A percentile compares a stretch with the other conserved stretches of the same genome.
Conservation (phyloP, 108 stramenopile species). For the Cyclotella baltica region DNA sequence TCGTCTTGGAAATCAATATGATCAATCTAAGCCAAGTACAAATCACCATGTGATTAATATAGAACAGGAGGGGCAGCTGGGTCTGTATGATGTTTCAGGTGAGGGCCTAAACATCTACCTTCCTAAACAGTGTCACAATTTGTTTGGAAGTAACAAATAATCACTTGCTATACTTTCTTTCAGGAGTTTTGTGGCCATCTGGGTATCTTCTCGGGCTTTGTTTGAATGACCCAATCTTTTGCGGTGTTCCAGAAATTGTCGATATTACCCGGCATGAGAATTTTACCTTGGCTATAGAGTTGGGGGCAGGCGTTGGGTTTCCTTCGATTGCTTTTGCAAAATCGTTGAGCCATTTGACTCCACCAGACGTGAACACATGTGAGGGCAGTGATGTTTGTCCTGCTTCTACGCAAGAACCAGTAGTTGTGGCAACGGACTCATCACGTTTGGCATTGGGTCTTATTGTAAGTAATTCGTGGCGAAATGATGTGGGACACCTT, state of each 20-base stretch:
- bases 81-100: constrained; percentile 64
- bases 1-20: not conserved
- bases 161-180: too few species aligned
- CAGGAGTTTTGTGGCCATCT: constrained; percentile 66
- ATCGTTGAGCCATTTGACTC: constrained; percentile 1
- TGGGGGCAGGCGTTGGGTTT: constrained; percentile 66
- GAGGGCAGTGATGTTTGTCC: constrained; percentile 3
- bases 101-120: too few species aligned
- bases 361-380: not conserved
- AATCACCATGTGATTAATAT: constrained; percentile 25
- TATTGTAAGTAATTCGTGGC: constrained; percentile 18
- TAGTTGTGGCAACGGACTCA: constrained; percentile 29
- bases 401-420: constrained; percentile 21
- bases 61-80: constrained; percentile 68
- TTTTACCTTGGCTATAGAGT: constrained; percentile 46
- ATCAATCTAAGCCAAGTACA: not conserved
- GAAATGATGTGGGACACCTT: constrained; percentile 24
- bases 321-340: constrained; percentile 59
- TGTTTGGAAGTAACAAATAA: too few species aligned
- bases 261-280: constrained; percentile 2
- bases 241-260: constrained; percentile 55
- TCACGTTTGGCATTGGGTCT: constrained; percentile 29
- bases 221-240: constrained; percentile 49
- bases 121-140: too few species aligned
- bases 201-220: constrained; percentile 70